Evolutionary conservation across 2,329 filamentous ascomycete species (phyloP), one percentile per base, ranked within the genome.

Genomic region (Bipolaris oryzae): DNA sequence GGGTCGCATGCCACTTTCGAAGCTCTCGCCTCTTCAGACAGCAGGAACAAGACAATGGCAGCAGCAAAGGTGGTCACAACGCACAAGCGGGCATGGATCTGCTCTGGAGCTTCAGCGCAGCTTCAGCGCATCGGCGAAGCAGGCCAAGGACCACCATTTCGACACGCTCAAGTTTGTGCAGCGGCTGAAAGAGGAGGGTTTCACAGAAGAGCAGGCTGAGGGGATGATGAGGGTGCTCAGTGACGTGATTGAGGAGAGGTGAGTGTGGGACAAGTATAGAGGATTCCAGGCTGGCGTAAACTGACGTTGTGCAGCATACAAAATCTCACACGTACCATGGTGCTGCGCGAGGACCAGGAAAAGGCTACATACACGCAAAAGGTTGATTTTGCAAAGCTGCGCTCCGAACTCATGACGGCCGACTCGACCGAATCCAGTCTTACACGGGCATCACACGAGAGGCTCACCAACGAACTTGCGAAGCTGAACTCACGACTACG

Each of bases 171-270:
- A 96, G 79, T 96, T 99, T 74, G 93, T 99, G 37, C 91, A 96
- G 78, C 85, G 91, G 50, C 82, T 99, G 38, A 88, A 94, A 76
- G 86, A 86, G 64, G 95, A 99, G 75, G 95, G 95, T 0, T 97
- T 98, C 76, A 96, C 92, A 21, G 94, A 98, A 76, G 90, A 93
- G 66, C 95, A 99, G 78, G 89, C 93, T 2, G 92, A 92, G 23
- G 94, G 95, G n/a, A 95, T 97, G 90, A 98, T 99, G 95, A 91
- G 91, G 74, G 91, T 98, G 6, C 82, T 99, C 37, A 93, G 92
- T 77, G 93, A 98, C 76, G 94, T 98, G 9, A 97, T 99, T 64
- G 91, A 98, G 76, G 95, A 99, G 79, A 96, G 89, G 88, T 89
- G 66, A 21, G 71, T 58, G 11, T 57, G 15, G n/a, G 10, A 37